Evolutionary conservation across 768 basidiomycete species (phyloP), one percentile per base, ranked within the genome.

Genomic region (Hydnum rufescens): DNA sequence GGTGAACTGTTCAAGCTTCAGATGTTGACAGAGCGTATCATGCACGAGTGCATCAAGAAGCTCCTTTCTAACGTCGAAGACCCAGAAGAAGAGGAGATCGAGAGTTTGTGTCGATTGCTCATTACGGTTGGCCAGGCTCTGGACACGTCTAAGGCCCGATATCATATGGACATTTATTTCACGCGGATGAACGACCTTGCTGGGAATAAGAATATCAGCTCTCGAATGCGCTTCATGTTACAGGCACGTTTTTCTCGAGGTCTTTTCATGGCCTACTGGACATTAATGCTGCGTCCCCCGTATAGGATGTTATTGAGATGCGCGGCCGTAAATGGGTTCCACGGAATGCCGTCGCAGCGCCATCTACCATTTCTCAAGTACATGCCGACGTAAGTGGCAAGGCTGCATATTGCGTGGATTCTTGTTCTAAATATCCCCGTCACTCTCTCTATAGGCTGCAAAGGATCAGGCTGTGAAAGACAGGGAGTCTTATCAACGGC

Each of bases 1-100:
- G 92, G 93, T 57, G 93, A 99, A 68, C 71, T 97, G 52, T 99
- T 89, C 80, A 96, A 96, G 70, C 71, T 99, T n/a, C 84, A 87
- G 68, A 95, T 96, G 89, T 71, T 97, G 52, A 90, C 89, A 47
- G 88, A 90, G 69, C 81, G 88, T 59, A 93, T 97, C 69, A 99
- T 97, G 86, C 85, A 90, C 70, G 85, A 89, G 66, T 99, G 93
- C 71, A 80, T 96, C 63, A 88, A 89, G 75, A 90, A 93, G 68
- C 74, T 96, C 8, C 71, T 97, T 8, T 76, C 81, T 52, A 96
- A 99, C 63, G 82, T 93, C 53, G 80, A 88, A 58, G 85, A 87
- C 60, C 95, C 90, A 0, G 90, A 96, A 62, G 93, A 97, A 67
- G 93, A 96, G 68, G 92, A 95, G 62, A 84, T 99, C 57, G 93